Conservation (phyloP, 202 grass and related monocot genomes). For the Panicum virgatum region DNA sequence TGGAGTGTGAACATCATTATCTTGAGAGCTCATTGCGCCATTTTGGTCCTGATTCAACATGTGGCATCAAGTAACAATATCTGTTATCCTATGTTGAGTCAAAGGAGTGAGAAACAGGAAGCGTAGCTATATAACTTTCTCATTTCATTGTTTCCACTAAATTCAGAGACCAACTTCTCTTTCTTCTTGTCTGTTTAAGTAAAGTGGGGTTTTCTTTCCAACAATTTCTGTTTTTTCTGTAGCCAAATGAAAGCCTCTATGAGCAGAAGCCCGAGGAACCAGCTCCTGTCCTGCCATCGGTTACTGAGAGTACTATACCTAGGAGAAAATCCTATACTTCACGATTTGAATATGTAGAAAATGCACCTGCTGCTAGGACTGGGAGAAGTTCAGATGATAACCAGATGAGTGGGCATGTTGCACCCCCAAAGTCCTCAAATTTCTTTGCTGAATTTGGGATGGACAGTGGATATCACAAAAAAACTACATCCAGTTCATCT, state of each 20-base stretch:
- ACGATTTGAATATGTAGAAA: constrained; percentile 90
- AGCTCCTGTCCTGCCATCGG: constrained; percentile 49
- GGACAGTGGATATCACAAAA: constrained; percentile 75
- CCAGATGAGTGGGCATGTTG: constrained; percentile 69
- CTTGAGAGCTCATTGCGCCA: neutral
- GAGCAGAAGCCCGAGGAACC: constrained; percentile 95
- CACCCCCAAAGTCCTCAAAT: constrained; percentile 84
- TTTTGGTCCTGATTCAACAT: neutral
- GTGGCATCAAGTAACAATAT: neutral
- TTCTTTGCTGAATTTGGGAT: constrained; percentile 94
- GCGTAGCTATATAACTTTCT: neutral
- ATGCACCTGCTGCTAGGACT: constrained; percentile 43
- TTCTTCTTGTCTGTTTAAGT: constrained; percentile 19
- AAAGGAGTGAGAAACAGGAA: neutral
- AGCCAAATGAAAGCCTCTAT: constrained; percentile 94
- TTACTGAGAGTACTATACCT: constrained; percentile 39
- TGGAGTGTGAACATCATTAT: constrained; percentile 11
- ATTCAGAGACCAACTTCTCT: neutral
- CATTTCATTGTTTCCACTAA: constrained; percentile 23
- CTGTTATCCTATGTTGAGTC: constrained; percentile 5
- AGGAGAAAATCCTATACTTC: constrained; percentile 66
- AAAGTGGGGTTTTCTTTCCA: neutral
- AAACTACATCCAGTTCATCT: constrained; percentile 57
- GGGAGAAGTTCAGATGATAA: constrained; percentile 52
- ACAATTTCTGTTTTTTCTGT: constrained; percentile 28